Evolutionary conservation across 2,329 filamentous ascomycete genomes (phyloP).

Genomic region (Verticillium longisporum): DNA sequence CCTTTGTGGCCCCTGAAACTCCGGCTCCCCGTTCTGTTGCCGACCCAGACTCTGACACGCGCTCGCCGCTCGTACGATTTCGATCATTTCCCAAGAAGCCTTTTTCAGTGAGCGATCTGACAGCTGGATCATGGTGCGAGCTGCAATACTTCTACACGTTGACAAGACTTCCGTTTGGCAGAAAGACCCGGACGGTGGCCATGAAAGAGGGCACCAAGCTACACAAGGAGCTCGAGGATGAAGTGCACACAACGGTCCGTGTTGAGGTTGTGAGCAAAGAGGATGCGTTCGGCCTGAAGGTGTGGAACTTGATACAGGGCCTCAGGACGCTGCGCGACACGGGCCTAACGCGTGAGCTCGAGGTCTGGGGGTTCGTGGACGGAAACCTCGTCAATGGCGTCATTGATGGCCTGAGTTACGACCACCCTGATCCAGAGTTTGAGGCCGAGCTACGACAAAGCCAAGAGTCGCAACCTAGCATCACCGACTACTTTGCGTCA

Average conservation of each 20-base stretch:
- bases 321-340: constrained; percentile 65
- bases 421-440: constrained; percentile 65
- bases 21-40: constrained; percentile 2
- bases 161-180: constrained; percentile 62
- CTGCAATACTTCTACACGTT: constrained; percentile 88
- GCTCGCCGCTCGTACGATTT: constrained; percentile 67
- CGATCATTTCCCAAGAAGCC: constrained; percentile 70
- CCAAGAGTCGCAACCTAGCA: constrained; percentile 19
- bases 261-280: constrained; percentile 69
- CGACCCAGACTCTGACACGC: constrained; percentile 22
- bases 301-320: constrained; percentile 91
- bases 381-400: constrained; percentile 81
- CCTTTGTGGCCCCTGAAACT: constrained; percentile 9
- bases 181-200: constrained; percentile 66
- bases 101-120: constrained; percentile 80
- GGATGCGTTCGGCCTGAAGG: constrained; percentile 71
- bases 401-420: constrained; percentile 78
- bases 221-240: constrained; percentile 76
- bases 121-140: constrained; percentile 92
- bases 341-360: constrained; percentile 68
- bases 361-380: constrained; percentile 79
- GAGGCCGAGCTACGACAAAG: constrained; percentile 50
- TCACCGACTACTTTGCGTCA: constrained; percentile 32
- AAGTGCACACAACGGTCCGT: constrained; percentile 71
- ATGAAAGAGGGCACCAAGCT: constrained; percentile 80